phyloP scores from a whole-genome alignment of 192 early-diverging fungal species.

The Backusella westeae region DNA sequence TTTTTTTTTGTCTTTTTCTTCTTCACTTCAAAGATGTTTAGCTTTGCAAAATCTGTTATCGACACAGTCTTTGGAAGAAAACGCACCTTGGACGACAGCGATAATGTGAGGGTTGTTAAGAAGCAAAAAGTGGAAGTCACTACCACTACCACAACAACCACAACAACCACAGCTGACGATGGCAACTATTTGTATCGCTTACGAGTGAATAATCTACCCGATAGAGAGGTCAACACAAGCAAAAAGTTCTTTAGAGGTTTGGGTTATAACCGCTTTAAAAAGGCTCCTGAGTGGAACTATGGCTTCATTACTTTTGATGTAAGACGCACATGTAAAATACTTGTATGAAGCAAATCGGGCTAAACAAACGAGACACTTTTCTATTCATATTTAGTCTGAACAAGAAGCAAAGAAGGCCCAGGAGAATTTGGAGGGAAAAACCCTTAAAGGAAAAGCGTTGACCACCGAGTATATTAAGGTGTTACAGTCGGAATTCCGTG shows the following conservation, averaged over 20 bases:
- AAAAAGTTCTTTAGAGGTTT: constrained; percentile 26
- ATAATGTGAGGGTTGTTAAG: constrained; percentile 10
- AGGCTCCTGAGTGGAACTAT: constrained; percentile 30
- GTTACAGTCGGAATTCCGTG: constrained; percentile 7
- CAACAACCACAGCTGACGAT: neutral
- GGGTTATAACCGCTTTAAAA: constrained; percentile 22
- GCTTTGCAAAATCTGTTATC: constrained; percentile 15
- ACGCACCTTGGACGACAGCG: constrained; percentile 12
- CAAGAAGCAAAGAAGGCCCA: constrained; percentile 16
- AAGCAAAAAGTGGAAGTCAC: constrained; percentile 15
- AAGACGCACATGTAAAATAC: neutral
- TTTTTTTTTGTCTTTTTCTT: neutral
- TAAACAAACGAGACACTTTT: neutral
- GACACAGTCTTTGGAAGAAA: constrained; percentile 17
- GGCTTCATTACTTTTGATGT: constrained; percentile 29
- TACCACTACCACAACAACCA: neutral
- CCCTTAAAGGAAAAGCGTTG: constrained; percentile 19
- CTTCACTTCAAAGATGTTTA: constrained; percentile 12
- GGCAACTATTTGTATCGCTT: constrained; percentile 13
- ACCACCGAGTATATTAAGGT: constrained; percentile 10
- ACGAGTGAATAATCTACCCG: constrained; percentile 26
- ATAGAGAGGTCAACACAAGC: constrained; percentile 2
- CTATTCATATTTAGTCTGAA: constrained; percentile 16
- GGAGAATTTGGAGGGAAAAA: constrained; percentile 13
- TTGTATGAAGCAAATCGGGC: neutral